These are phyloP conservation scores for Quercus mongolica DNA, from an alignment of 306 rosid genomes.

Conservation along the genomic window DNA sequence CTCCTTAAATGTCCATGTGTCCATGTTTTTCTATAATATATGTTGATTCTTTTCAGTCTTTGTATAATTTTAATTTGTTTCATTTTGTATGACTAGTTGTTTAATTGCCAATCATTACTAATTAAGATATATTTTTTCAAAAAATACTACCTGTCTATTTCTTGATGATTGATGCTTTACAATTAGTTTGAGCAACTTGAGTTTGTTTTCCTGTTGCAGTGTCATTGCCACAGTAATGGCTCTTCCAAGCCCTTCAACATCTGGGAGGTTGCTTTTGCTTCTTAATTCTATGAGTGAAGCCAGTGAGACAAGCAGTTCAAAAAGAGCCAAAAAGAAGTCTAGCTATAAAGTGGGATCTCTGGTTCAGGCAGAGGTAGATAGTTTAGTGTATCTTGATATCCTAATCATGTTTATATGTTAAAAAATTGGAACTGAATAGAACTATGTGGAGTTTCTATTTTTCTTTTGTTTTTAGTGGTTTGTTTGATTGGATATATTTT, in stretches of 20 bases:
- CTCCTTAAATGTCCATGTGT: not conserved
- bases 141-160: not conserved
- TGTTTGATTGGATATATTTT: not conserved
- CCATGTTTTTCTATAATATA: not conserved
- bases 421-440: not conserved
- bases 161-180: not conserved
- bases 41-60: not conserved
- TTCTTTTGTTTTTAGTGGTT: not conserved
- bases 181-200: conserved; percentile 8
- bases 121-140: not conserved
- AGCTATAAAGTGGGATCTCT: conserved; percentile 71
- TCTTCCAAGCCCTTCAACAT: conserved; percentile 72
- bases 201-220: conserved; percentile 47
- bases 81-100: not conserved
- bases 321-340: conserved; percentile 70
- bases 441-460: not conserved
- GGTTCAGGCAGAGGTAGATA: conserved; percentile 87
- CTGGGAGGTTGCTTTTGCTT: conserved; percentile 72
- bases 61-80: not conserved
- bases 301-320: conserved; percentile 58
- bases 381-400: not conserved
- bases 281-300: conserved; percentile 41
- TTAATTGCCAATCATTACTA: not conserved
- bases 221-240: conserved; percentile 68
- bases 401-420: not conserved